These are phyloP conservation scores for Chaetomiaceae sp. DNA, from an alignment of 2,329 filamentous ascomycete species.

Conservation along the genomic window DNA sequence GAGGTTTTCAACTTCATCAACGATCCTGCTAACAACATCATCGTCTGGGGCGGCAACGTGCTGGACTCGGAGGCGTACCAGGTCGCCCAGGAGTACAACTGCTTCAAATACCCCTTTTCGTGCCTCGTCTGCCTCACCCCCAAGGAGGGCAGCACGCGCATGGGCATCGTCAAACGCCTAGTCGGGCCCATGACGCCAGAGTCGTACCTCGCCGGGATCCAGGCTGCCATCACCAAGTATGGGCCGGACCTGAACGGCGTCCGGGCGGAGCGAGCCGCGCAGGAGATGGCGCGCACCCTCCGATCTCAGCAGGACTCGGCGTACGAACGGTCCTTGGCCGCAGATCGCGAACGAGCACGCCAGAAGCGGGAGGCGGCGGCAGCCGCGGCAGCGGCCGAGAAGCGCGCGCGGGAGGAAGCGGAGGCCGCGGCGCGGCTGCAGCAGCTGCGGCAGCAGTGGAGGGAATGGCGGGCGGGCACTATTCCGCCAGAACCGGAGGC, in stretches of 20 bases:
- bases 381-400: constrained; percentile 62
- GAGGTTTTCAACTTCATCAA: constrained; percentile 72
- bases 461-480: constrained; percentile 67
- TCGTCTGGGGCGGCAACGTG: constrained; percentile 91
- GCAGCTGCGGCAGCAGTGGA: constrained; percentile 62
- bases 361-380: constrained; percentile 72
- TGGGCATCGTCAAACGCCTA: constrained; percentile 83
- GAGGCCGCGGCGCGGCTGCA: constrained; percentile 53
- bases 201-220: constrained; percentile 73
- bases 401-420: constrained; percentile 55
- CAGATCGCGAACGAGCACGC: constrained; percentile 78
- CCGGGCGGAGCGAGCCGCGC: constrained; percentile 71
- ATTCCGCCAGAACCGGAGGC: constrained; percentile 65
- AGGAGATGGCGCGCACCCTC: constrained; percentile 74
- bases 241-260: constrained; percentile 69
- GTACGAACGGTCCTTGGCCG: constrained; percentile 86
- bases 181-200: constrained; percentile 65
- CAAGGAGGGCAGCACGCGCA: constrained; percentile 74
- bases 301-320: constrained; percentile 88
- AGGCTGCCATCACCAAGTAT: constrained; percentile 68
- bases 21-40: constrained; percentile 69
- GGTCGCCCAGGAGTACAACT: constrained; percentile 79
- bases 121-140: constrained; percentile 84
- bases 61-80: constrained; percentile 93
- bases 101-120: constrained; percentile 89